phyloP scores from a whole-genome alignment of 768 basidiomycete genomes.

The Suillus americanus region DNA sequence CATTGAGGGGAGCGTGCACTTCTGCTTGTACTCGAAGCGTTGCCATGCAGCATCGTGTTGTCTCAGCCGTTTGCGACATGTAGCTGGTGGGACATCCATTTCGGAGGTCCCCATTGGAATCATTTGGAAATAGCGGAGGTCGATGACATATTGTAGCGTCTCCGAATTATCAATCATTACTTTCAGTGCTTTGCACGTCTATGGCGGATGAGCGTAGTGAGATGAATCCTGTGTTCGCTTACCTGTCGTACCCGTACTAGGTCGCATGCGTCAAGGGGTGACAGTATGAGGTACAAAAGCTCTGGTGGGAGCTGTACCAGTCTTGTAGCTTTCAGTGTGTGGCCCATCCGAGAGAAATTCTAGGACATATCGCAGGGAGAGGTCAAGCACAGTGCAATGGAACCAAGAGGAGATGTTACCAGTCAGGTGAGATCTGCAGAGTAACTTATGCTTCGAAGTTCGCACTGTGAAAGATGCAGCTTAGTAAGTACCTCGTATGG shows the following conservation, averaged over 20 bases:
- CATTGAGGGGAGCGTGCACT: conserved; percentile 39
- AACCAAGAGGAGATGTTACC: background rate
- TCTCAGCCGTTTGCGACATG: conserved; percentile 39
- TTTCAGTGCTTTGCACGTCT: conserved; percentile 42
- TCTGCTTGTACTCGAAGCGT: conserved; percentile 39
- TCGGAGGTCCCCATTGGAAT: conserved; percentile 26
- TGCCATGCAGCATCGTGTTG: conserved; percentile 52
- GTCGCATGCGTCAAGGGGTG: conserved; percentile 34
- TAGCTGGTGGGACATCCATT: conserved; percentile 33
- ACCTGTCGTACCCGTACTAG: conserved; percentile 37
- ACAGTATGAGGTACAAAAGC: conserved; percentile 30
- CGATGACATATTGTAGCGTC: conserved; percentile 47
- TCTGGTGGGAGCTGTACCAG: conserved; percentile 36
- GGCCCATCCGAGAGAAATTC: background rate
- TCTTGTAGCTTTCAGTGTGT: background rate
- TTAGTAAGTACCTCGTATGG: background rate
- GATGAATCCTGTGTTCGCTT: conserved; percentile 6
- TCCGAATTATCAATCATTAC: conserved; percentile 43
- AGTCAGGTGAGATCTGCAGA: background rate
- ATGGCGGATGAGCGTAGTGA: background rate
- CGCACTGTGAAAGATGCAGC: background rate
- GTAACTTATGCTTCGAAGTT: background rate
- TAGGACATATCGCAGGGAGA: background rate
- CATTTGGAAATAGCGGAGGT: conserved; percentile 48
- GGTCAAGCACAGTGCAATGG: background rate